Percentiles rank a stretch among this genome's conserved stretches.
phyloP scores from a whole-genome alignment of 805 yeast genomes.

The Starmera amethionina region DNA sequence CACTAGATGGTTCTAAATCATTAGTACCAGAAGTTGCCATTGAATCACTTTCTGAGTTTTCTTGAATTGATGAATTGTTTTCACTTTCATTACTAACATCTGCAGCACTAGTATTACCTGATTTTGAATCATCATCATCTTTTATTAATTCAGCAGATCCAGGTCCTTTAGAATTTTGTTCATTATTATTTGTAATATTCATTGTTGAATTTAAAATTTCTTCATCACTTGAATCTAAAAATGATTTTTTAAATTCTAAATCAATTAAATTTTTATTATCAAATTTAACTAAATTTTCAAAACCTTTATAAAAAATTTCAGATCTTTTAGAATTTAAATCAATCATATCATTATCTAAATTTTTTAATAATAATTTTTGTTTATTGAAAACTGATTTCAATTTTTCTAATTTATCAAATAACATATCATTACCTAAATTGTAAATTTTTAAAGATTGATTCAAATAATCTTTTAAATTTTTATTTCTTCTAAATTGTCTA shows the following conservation, averaged over 20 bases:
- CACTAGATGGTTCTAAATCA: no score
- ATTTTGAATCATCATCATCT: not conserved
- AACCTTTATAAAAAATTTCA: constrained; percentile 22
- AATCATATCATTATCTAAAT: constrained; percentile 16
- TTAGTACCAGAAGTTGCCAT: not conserved
- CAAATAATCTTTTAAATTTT: constrained; percentile 16
- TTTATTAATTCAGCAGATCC: not conserved
- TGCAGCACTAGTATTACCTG: not conserved
- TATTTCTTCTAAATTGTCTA: constrained; percentile 17
- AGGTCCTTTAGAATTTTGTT: not conserved
- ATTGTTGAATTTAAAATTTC: not conserved
- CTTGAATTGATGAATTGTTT: not conserved
- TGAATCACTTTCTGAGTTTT: constrained; percentile 12
- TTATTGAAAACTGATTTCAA: constrained; percentile 22
- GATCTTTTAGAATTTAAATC: constrained; percentile 21
- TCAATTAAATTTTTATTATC: not conserved
- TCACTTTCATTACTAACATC: not conserved
- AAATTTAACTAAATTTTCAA: constrained; percentile 1
- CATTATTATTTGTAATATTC: not conserved
- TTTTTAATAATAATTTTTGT: constrained; percentile 18
- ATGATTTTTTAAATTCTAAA: not conserved
- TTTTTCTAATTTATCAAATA: constrained; percentile 20
- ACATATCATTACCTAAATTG: constrained; percentile 15
- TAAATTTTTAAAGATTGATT: constrained; percentile 18
- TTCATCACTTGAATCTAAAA: not conserved